Conservation (phyloP, 495 filamentous ascomycete species). For the Neurospora sp. region DNA sequence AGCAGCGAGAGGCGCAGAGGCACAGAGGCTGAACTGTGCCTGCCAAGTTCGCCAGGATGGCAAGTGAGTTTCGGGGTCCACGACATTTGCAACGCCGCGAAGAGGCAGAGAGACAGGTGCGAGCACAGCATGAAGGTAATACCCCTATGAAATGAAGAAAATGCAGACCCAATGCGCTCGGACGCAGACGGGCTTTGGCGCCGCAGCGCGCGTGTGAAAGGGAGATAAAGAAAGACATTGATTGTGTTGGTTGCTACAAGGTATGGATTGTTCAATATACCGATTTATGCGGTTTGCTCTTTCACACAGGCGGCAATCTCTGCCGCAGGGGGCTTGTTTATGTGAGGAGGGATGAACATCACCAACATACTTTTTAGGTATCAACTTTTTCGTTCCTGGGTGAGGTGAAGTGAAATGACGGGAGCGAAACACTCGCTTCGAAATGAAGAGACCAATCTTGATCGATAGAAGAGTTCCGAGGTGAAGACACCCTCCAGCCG, state of each 20-base stretch:
- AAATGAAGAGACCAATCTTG: neutral
- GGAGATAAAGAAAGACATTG: neutral
- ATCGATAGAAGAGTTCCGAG: neutral
- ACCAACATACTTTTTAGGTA: neutral
- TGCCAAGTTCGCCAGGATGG: neutral
- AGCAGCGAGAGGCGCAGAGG: neutral
- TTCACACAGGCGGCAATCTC: neutral
- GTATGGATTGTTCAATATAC: neutral
- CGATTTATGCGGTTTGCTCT: neutral
- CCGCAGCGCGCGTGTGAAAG: neutral
- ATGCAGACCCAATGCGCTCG: neutral
- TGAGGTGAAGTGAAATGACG: neutral
- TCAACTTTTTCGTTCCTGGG: neutral
- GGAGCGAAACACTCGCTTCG: neutral
- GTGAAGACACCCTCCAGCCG: no score
- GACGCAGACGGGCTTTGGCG: neutral
- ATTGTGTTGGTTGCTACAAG: neutral
- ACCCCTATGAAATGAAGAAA: neutral
- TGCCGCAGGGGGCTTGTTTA: neutral
- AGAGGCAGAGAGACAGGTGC: neutral
- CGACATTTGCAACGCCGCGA: neutral
- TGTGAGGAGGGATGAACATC: neutral
- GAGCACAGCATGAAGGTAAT: neutral
- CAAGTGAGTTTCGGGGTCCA: neutral
- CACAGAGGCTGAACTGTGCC: neutral